Evolutionary conservation across 2,329 filamentous ascomycete species (phyloP).

Genomic region (Pseudophaeomoniella oleicola): DNA sequence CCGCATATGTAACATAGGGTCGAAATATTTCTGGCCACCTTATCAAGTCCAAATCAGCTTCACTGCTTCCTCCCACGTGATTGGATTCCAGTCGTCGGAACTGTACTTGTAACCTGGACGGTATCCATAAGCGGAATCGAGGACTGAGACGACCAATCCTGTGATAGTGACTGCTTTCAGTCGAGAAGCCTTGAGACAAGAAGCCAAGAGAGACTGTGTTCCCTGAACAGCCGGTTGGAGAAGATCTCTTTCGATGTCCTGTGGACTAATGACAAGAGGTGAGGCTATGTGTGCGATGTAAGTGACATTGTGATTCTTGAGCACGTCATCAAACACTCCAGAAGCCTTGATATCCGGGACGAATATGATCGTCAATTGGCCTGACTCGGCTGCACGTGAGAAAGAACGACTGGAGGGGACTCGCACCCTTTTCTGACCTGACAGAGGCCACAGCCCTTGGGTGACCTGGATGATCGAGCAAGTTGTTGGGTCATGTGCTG

Average conservation of each 20-base stretch:
- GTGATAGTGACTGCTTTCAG: conserved; percentile 30
- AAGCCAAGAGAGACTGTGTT: conserved; percentile 11
- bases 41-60: not conserved
- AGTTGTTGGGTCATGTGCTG: conserved; percentile 5
- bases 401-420: not conserved
- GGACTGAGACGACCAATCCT: conserved; percentile 34
- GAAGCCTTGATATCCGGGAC: conserved; percentile 6
- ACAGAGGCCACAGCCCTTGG: not conserved
- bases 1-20: conserved; percentile 8
- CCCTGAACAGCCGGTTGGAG: conserved; percentile 14
- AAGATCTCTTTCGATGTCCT: conserved; percentile 15
- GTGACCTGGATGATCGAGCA: conserved; percentile 2
- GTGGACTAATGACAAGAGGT: conserved; percentile 9
- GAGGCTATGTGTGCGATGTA: conserved; percentile 10
- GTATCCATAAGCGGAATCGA: conserved; percentile 23
- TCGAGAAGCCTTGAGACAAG: conserved; percentile 8
- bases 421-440: not conserved
- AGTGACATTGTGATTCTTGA: conserved; percentile 3
- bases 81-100: conserved; percentile 33
- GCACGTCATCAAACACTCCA: conserved; percentile 6
- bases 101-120: conserved; percentile 29
- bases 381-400: not conserved
- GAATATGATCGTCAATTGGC: conserved; percentile 4
- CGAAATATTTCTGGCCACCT: conserved; percentile 8
- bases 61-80: conserved; percentile 28